Conservation (phyloP, 164 flowering plant species). For the Piper longum region DNA sequence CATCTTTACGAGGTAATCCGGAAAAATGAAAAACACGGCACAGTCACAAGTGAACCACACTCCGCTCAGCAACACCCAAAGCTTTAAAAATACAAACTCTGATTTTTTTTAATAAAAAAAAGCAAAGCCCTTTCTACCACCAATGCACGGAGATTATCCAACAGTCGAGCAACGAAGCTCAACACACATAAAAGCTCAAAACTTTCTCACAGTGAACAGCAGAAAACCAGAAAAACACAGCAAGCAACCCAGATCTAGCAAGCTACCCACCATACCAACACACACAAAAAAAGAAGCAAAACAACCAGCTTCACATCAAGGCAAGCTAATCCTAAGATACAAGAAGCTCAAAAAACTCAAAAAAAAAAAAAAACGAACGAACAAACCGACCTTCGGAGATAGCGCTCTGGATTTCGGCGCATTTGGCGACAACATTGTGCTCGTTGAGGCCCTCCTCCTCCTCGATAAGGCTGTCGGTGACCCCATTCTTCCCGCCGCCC, state of each 20-base stretch:
- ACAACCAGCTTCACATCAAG: not conserved
- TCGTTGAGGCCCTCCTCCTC: conserved; percentile 61
- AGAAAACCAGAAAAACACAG: not conserved
- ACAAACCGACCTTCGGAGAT: conserved; percentile 47
- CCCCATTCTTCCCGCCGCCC: conserved; percentile 23
- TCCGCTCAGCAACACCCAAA: no score
- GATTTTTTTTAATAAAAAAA: no score
- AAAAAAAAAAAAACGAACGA: not conserved
- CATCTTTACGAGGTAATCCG: no score
- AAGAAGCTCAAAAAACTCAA: not conserved
- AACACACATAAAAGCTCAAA: no score
- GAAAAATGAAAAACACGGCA: no score
- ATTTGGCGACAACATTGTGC: conserved; percentile 41
- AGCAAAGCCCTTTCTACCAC: no score
- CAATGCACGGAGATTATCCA: no score
- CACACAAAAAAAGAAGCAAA: not conserved
- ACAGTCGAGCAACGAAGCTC: no score
- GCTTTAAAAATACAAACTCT: no score
- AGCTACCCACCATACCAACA: not conserved
- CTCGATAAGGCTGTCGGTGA: conserved; percentile 35
- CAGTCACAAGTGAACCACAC: no score
- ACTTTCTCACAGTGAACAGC: not conserved
- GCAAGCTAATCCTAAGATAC: not conserved
- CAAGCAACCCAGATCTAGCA: not conserved
- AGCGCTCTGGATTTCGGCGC: conserved; percentile 59